Evolutionary conservation across 352 stramenopile species (phyloP).

Genomic region (Hyaloperonospora brassicae): DNA sequence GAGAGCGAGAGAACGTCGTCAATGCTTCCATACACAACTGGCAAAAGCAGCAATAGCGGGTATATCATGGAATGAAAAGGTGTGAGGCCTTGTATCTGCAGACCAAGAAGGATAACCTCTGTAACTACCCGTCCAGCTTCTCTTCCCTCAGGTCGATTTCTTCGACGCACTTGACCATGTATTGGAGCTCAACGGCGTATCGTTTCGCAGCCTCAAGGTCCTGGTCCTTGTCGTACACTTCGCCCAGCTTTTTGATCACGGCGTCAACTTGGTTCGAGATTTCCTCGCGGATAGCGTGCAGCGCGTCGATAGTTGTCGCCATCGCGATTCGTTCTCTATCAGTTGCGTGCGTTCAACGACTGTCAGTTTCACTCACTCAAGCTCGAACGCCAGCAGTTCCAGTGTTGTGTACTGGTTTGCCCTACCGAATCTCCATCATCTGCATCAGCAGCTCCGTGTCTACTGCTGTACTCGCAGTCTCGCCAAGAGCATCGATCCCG

Average conservation of each 20-base stretch:
- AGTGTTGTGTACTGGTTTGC: background rate
- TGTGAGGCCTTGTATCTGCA: too few relatives aligned
- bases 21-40: background rate
- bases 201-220: conserved; percentile 70
- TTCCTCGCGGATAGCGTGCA: conserved; percentile 51
- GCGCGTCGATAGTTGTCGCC: conserved; percentile 32
- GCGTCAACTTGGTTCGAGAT: conserved; percentile 63
- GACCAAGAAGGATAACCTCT: too few relatives aligned
- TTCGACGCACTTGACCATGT: conserved; percentile 82
- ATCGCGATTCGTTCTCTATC: conserved; percentile 70
- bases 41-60: background rate
- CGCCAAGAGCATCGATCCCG: conserved; percentile 70
- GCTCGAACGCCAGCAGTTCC: too few relatives aligned
- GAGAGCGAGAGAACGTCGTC: background rate
- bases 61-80: too few relatives aligned
- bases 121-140: conserved; percentile 47
- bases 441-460: conserved; percentile 73
- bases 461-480: conserved; percentile 66
- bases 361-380: background rate
- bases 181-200: conserved; percentile 73
- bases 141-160: conserved; percentile 74
- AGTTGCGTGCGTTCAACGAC: conserved; percentile 1
- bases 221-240: conserved; percentile 67
- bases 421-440: conserved; percentile 80
- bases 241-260: conserved; percentile 60